A percentile compares a stretch with the other conserved stretches of the same genome.
Conservation (phyloP, 2,329 filamentous ascomycete species). For the Nemania serpens region DNA sequence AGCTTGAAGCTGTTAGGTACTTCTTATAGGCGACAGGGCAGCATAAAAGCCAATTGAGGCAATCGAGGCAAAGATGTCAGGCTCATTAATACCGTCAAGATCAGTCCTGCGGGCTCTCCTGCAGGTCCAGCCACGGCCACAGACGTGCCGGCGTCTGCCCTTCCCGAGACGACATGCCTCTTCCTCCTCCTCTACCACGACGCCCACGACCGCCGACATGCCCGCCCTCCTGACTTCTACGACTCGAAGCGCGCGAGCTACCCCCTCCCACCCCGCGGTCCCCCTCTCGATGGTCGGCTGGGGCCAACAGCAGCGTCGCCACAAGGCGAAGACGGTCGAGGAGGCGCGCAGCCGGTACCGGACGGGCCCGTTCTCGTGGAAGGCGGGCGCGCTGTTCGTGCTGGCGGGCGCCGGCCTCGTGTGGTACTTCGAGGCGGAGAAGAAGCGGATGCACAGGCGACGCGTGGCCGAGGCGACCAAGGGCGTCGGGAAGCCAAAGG, state of each 20-base stretch:
- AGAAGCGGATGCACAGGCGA: slow-evolving; percentile 86
- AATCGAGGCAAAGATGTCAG: slow-evolving; percentile 34
- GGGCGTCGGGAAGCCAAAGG: slow-evolving; percentile 88
- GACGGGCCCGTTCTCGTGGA: slow-evolving; percentile 85
- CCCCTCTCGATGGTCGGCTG: neutral
- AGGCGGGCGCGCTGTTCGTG: slow-evolving; percentile 85
- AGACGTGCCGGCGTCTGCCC: slow-evolving; percentile 20
- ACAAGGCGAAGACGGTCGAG: slow-evolving; percentile 59
- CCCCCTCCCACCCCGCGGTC: slow-evolving; percentile 1
- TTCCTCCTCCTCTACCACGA: slow-evolving; percentile 10
- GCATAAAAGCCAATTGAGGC: slow-evolving; percentile 2
- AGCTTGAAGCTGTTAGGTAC: slow-evolving; percentile 1
- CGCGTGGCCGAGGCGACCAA: slow-evolving; percentile 90
- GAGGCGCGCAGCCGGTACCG: slow-evolving; percentile 63
- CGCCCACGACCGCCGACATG: slow-evolving; percentile 9
- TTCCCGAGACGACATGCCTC: slow-evolving; percentile 23
- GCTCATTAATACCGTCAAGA: slow-evolving; percentile 28
- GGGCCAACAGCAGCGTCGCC: slow-evolving; percentile 42
- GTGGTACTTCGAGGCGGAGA: slow-evolving; percentile 92
- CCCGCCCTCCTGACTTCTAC: slow-evolving; percentile 12
- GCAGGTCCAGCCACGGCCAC: slow-evolving; percentile 5
- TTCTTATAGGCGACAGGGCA: neutral
- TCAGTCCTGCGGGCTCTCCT: slow-evolving; percentile 33
- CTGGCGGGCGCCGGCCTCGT: slow-evolving; percentile 75
- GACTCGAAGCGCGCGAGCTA: slow-evolving; percentile 5